Evolutionary conservation across 768 basidiomycete species (phyloP).

Genomic region (Podaxis sp.): DNA sequence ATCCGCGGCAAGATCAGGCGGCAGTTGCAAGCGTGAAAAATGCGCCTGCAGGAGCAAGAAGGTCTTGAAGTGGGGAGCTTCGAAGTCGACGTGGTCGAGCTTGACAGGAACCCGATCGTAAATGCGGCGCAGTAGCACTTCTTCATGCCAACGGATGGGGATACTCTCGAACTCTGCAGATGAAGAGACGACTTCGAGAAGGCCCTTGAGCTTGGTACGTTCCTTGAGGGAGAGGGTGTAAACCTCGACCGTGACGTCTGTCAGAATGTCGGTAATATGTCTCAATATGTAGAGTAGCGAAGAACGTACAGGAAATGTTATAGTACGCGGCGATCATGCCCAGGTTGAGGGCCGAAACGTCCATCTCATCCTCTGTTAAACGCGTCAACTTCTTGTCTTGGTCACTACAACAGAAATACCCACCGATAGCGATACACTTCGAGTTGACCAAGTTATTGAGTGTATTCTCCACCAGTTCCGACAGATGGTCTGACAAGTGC

Average conservation of each 20-base stretch:
- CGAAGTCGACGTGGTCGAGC: conserved; percentile 78
- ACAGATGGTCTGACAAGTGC: conserved; percentile 93
- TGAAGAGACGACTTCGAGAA: conserved; percentile 95
- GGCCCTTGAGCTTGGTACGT: conserved; percentile 95
- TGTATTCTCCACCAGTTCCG: conserved; percentile 93
- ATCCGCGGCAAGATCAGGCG: conserved; percentile 92
- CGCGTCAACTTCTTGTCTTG: not conserved
- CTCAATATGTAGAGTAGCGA: not conserved
- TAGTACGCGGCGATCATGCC: conserved; percentile 99
- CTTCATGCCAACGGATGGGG: conserved; percentile 95
- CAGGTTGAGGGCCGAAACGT: conserved; percentile 85
- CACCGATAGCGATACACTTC: conserved; percentile 91
- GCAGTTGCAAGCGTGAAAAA: conserved; percentile 89
- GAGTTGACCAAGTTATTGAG: conserved; percentile 89
- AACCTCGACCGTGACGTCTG: conserved; percentile 95
- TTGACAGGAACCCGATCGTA: conserved; percentile 98
- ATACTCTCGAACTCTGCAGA: conserved; percentile 95
- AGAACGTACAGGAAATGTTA: conserved; percentile 79
- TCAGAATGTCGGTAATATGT: conserved; percentile 1
- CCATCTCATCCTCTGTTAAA: conserved; percentile 84
- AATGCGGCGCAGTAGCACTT: conserved; percentile 76
- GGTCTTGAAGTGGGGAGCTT: conserved; percentile 96
- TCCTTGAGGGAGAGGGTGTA: conserved; percentile 95
- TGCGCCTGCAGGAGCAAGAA: conserved; percentile 96
- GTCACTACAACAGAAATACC: conserved; percentile 17